Base-by-base conservation (phyloP, 352 stramenopile genomes). In the Blastocystis sp. region DNA sequence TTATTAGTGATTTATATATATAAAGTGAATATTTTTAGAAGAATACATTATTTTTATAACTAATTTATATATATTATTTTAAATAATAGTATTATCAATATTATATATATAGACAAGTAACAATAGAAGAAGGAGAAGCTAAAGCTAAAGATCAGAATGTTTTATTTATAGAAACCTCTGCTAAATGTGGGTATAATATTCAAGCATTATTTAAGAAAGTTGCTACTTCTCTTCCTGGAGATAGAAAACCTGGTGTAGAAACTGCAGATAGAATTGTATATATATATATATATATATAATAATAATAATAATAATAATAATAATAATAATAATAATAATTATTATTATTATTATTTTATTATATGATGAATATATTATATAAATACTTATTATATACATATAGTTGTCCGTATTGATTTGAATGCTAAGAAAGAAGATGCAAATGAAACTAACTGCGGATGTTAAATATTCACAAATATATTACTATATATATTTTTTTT, bases 131-230 rank as follows among this genome's bases (percentile, higher is more conserved):
- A 67, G 91, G 89, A 28, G 84, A 92, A 24, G 88, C 95, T 70
- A 91, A 93, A 55, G 86, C 90, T 25, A 93, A 90, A 65, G 86
- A 94, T 64, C 85, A 96, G 70, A 88, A 88, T 54, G 80, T 96
- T 49, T 85, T 99, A 73, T 98, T 97, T 72, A 96, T 97, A 66
- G 91, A 99, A 73, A 96, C 88, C 28, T 94, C 81, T 68, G 91
- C 91, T 43, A 98, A 97, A 77, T 86, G 82, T 16, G 86, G 77
- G 24, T 68, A 68, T 49, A 73, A 73, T 40, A 93, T 99, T 67
- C 97, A 96, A 74, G 81, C 82, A 56, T 78, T 98, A 23, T 98
- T 98, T 75, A 80, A 88, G 58, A 95, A 96, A 73, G 75, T 98
- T 32, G 89, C 91, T 11, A 95, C 84, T 6, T 84, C 90, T 59